Evolutionary conservation across 306 rosid genomes (phyloP), one percentile per base, ranked within the genome.

Genomic region (Psophocarpus tetragonolobus): DNA sequence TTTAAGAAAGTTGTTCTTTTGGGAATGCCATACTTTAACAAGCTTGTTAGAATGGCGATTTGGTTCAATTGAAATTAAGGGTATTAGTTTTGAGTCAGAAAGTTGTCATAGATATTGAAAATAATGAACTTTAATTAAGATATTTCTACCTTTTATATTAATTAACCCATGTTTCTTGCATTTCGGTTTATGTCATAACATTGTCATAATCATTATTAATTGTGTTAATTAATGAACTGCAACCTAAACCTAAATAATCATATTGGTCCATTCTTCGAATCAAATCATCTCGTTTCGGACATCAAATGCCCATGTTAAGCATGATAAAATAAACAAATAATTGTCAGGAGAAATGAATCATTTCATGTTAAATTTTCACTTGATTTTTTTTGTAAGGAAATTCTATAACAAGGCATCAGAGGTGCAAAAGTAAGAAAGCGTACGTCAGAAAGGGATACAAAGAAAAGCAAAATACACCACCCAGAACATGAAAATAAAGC

Each of bases 11-110:
- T n/a, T n/a, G n/a, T n/a, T n/a, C n/a, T n/a, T n/a, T n/a, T n/a
- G n/a, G n/a, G n/a, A n/a, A n/a, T n/a, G n/a, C n/a, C n/a, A n/a
- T n/a, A n/a, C n/a, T n/a, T n/a, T n/a, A n/a, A n/a, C n/a, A 36
- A 29, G 29, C 32, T 60, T 11, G 70, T 29, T 29, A 41, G 44
- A 44, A 62, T 62, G 48, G 47, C 30, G 71, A 61, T 61, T 75
- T 74, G 71, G 35, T 30, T 44, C 47, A 18, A 33, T 38, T 73
- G 57, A 74, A 74, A 17, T 30, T 26, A 18, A 73, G 57, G 56
- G 53, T 73, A 13, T 26, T 39, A 58, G 18, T 39, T 27, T n/a
- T 57, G 18, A 73, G 26, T 26, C 17, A n/a, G 68, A 69, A 5
- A 69, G 29, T 45, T 38, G 10, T 18, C 35, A 9, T 33, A 18